Conservation (phyloP, 2,329 filamentous ascomycete species). For the Beauveria asiatica region DNA sequence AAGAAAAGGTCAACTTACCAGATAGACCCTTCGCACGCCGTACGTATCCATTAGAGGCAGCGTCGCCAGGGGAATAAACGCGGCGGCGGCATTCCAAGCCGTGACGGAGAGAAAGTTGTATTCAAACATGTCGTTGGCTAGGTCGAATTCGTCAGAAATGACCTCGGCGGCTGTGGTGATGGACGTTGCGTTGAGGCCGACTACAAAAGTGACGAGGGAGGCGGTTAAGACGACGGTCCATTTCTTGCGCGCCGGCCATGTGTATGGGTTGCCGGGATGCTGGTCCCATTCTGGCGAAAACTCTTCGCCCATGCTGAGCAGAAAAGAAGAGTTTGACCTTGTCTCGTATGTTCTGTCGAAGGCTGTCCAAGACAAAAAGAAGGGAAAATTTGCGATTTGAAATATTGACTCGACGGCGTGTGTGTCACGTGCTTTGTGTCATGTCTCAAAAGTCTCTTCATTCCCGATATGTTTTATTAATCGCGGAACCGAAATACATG, state of each 20-base stretch:
- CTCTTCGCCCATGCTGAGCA: background rate
- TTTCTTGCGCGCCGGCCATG: conserved; percentile 9
- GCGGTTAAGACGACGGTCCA: conserved; percentile 11
- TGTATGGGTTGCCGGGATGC: conserved; percentile 9
- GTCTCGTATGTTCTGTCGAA: no score
- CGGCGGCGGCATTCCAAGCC: conserved; percentile 13
- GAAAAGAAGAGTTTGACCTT: no score
- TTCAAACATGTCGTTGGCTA: conserved; percentile 1
- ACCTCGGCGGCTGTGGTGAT: conserved; percentile 11
- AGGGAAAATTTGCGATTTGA: no score
- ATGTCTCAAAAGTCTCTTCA: no score
- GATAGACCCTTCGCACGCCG: conserved; percentile 9
- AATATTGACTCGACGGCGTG: no score
- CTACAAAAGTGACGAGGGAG: conserved; percentile 6
- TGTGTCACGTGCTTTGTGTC: no score
- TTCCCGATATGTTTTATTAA: background rate
- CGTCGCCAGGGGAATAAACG: conserved; percentile 7
- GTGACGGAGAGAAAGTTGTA: conserved; percentile 12
- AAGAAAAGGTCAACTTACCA: background rate
- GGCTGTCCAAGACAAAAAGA: no score
- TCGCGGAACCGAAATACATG: background rate
- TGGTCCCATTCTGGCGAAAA: background rate
- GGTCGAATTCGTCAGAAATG: conserved; percentile 7
- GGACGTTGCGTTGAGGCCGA: conserved; percentile 13
- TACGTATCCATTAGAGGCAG: conserved; percentile 14